Conservation (phyloP, 2,329 filamentous ascomycete genomes). For the Botrytis sinoallii region DNA sequence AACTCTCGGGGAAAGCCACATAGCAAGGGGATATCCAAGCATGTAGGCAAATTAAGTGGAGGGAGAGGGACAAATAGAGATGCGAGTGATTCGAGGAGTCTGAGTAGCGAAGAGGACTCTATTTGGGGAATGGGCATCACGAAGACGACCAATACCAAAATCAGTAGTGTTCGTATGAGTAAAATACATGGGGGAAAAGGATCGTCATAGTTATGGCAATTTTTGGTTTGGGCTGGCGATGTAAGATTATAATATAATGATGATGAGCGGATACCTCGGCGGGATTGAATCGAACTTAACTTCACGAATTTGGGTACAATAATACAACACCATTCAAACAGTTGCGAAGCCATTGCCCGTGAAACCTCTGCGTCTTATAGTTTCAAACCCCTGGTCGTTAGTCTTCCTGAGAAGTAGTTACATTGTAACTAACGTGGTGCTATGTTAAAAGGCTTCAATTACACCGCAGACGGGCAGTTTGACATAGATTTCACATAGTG, state of each 20-base stretch:
- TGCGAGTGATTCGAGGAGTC: not conserved
- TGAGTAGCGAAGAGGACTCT: not conserved
- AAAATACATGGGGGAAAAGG: not conserved
- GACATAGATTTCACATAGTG: not conserved
- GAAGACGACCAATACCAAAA: conserved; percentile 10
- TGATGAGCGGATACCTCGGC: conserved; percentile 10
- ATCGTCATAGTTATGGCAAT: not conserved
- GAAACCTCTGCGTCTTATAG: not conserved
- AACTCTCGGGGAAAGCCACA: not conserved
- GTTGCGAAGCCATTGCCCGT: not conserved
- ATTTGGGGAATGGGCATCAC: conserved; percentile 6
- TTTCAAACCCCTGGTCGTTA: not conserved
- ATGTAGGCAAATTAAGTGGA: not conserved
- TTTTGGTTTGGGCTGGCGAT: not conserved
- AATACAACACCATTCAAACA: not conserved
- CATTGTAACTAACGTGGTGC: not conserved
- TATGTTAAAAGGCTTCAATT: not conserved
- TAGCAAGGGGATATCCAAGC: not conserved
- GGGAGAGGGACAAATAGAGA: not conserved
- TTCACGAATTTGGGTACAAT: not conserved
- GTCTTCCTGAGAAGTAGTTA: not conserved
- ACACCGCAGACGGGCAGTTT: not conserved
- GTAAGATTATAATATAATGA: conserved; percentile 7
- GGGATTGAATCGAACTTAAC: not conserved
- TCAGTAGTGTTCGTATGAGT: conserved; percentile 4